Conservation (phyloP, 257 asterid genomes). For the Nicotiana knightiana region DNA sequence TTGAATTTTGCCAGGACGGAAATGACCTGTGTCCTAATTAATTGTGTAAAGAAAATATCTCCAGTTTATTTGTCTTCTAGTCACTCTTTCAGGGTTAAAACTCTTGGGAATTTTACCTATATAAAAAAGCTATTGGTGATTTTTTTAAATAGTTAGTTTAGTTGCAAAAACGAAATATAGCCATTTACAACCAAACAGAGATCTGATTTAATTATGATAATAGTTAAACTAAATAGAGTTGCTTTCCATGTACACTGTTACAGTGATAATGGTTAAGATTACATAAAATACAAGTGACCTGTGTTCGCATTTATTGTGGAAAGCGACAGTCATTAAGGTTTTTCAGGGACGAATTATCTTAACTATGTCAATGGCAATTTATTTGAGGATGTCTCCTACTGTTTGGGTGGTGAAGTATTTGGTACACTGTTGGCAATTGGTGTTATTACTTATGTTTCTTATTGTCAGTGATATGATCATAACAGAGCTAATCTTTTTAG, state of each 20-base stretch:
- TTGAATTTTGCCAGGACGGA: not conserved
- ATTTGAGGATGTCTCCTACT: not conserved
- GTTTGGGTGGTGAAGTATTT: not conserved
- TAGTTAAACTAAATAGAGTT: not conserved
- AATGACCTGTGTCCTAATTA: not conserved
- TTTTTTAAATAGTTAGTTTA: not conserved
- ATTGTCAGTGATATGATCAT: not conserved
- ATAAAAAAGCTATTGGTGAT: not conserved
- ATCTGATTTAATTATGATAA: not conserved
- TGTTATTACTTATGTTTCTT: not conserved
- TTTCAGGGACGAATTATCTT: not conserved
- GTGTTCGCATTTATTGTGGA: not conserved
- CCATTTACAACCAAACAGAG: not conserved
- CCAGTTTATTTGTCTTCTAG: not conserved
- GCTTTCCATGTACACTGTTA: not conserved
- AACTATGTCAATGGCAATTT: not conserved
- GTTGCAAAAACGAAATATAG: not conserved
- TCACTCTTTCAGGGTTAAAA: not conserved
- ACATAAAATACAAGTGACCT: not conserved
- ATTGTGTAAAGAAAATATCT: not conserved
- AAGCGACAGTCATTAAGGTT: not conserved
- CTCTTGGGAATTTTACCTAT: not conserved
- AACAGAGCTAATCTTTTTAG: not conserved
- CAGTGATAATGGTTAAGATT: not conserved
- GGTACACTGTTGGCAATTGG: not conserved